Evolutionary conservation across 2,329 filamentous ascomycete species (phyloP), one percentile per base, ranked within the genome.

Genomic region (Chrysoporthe deuterocubensis): DNA sequence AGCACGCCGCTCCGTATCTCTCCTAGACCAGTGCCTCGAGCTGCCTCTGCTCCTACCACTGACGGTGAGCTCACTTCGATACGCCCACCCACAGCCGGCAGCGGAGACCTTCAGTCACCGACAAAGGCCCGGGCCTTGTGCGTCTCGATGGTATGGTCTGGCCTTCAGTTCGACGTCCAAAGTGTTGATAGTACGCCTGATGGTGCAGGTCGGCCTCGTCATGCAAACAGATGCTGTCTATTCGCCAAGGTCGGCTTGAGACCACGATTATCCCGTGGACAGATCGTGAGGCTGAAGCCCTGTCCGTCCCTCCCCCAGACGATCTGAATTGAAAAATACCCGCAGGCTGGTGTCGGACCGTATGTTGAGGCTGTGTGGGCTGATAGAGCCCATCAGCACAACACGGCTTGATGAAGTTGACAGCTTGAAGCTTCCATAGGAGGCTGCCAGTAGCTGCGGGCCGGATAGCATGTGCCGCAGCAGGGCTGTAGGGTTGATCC

Each of bases 401-500:
- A 57, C 32, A 13, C 13, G 13, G 5, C 13, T 37, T 61, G 40
- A 6, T 34, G 58, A 26, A 32, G 18, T 18, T 46, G 26, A 16
- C n/a, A 26, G 14, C 37, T 6, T 26, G 57, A 26, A 59, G 2
- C 26, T 26, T 26, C 26, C 26, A 26, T 26, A 26, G 26, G 26
- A 26, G 26, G 26, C 26, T 26, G 26, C 26, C 26, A 26, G 26
- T 26, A 26, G 26, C 26, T 26, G 26, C 26, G 26, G 26, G 26
- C 26, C 26, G 26, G 26, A 26, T 48, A 21, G 32, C 40, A 43
- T 61, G 42, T 43, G 58, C 58, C 58, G 48, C 58, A 48, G 58
- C 42, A 60, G 34, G 57, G 37, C n/a, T 21, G 40, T 37, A 43
- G 26, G 56, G 56, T 32, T n/a, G 34, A 14, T 32, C n/a, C 57